phyloP scores from a whole-genome alignment of 129 eudicot genomes.

The Scalesia atractyloides region DNA sequence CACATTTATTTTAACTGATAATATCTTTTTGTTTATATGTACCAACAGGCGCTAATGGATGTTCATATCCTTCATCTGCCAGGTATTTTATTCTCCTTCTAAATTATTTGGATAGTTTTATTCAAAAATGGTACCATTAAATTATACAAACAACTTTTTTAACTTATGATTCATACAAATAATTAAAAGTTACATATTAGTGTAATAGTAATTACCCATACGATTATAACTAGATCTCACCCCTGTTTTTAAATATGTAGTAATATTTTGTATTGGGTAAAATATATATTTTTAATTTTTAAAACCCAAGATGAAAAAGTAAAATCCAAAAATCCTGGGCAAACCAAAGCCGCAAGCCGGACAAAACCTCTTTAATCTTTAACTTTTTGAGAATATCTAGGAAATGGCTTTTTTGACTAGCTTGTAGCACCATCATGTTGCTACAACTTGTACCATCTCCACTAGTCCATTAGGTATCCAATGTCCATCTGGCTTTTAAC shows the following conservation, averaged over 20 bases:
- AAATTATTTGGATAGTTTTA: neutral
- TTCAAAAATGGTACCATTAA: neutral
- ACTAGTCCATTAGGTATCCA: conserved; percentile 11
- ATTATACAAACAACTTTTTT: too few relatives aligned
- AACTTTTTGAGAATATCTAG: conserved; percentile 36
- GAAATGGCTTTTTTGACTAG: conserved; percentile 27
- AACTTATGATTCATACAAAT: too few relatives aligned
- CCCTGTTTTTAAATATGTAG: too few relatives aligned
- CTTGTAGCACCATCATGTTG: neutral
- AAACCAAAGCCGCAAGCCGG: neutral
- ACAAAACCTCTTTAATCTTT: conserved; percentile 33
- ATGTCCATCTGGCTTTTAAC: conserved; percentile 2
- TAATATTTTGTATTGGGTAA: too few relatives aligned
- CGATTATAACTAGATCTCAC: too few relatives aligned
- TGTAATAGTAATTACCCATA: too few relatives aligned
- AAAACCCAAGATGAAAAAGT: too few relatives aligned
- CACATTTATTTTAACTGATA: neutral
- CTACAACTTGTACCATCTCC: conserved; percentile 20
- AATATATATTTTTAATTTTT: too few relatives aligned
- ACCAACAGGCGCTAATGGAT: conserved; percentile 38
- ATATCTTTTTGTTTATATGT: neutral
- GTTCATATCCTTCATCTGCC: conserved; percentile 33
- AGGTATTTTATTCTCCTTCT: conserved; percentile 24
- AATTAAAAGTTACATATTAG: too few relatives aligned
- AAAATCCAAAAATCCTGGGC: too few relatives aligned